Conservation (phyloP, 805 yeast genomes). For the Candida piceae region DNA sequence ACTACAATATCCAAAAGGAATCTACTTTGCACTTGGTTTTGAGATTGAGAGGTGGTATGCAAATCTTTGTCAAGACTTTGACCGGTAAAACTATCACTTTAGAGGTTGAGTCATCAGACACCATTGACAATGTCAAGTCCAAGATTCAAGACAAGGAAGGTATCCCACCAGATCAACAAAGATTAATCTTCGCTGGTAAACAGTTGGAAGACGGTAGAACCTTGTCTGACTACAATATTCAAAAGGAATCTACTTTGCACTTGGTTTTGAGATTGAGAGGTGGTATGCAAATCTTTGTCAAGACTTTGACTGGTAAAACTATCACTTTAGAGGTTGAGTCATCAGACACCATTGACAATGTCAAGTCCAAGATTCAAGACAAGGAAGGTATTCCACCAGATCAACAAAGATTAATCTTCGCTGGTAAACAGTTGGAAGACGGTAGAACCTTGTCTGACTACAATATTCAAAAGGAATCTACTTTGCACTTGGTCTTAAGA, state of each 20-base stretch:
- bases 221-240: conserved; percentile 72
- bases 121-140: conserved; percentile 40
- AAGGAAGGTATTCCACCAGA: conserved; percentile 98
- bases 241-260: conserved; percentile 56
- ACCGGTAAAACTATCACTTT: conserved; percentile 86
- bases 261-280: conserved; percentile 86
- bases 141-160: conserved; percentile 42
- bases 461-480: conserved; percentile 98
- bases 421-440: conserved; percentile 95
- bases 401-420: conserved; percentile 95
- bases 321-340: conserved; percentile 95
- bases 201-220: conserved; percentile 75
- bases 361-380: conserved; percentile 94
- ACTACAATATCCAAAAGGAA: conserved; percentile 50
- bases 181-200: conserved; percentile 44
- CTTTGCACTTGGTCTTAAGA: conserved; percentile 92
- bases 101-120: conserved; percentile 42
- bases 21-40: conserved; percentile 33
- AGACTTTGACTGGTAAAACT: conserved; percentile 58
- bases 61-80: conserved; percentile 83
- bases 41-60: conserved; percentile 57
- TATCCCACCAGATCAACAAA: conserved; percentile 41
- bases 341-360: conserved; percentile 95
- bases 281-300: conserved; percentile 62
- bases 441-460: conserved; percentile 96